A percentile compares a stretch with the other conserved stretches of the same genome.
Conservation (phyloP, 352 stramenopile species). For the Phytopythium boreale region DNA sequence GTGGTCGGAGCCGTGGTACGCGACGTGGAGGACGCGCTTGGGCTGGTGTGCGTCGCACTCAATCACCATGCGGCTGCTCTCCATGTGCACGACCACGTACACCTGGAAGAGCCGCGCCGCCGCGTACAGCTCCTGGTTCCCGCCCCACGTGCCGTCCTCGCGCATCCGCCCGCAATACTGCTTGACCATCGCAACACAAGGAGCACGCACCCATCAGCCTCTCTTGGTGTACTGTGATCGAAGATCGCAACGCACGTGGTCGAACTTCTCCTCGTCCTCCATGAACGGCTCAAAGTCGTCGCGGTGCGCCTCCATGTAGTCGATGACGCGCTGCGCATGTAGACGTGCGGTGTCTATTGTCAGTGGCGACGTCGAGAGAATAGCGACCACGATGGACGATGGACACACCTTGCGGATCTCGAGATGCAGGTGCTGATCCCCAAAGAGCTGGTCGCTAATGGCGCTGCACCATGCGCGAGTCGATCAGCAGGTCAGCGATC, state of each 20-base stretch:
- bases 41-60: slow-evolving; percentile 63
- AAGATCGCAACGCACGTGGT: slow-evolving; percentile 40
- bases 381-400: background rate
- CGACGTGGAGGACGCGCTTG: slow-evolving; percentile 47
- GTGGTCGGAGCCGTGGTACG: slow-evolving; percentile 76
- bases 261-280: slow-evolving; percentile 86
- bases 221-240: background rate
- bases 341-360: background rate
- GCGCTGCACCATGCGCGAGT: slow-evolving; percentile 27
- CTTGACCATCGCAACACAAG: background rate
- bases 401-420: slow-evolving; percentile 58
- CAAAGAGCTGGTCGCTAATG: slow-evolving; percentile 70
- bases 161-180: slow-evolving; percentile 81
- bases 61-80: slow-evolving; percentile 60
- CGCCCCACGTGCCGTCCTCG: slow-evolving; percentile 77
- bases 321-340: slow-evolving; percentile 49
- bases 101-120: slow-evolving; percentile 66
- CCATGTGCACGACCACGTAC: slow-evolving; percentile 78
- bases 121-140: slow-evolving; percentile 81
- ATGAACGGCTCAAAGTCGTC: slow-evolving; percentile 85
- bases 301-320: slow-evolving; percentile 69
- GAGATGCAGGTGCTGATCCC: slow-evolving; percentile 62
- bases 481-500: background rate
- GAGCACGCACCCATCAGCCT: background rate
- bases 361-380: background rate